These are phyloP conservation scores for Aspergillus coremiiformis DNA, from an alignment of 495 filamentous ascomycete genomes.

Conservation along the genomic window DNA sequence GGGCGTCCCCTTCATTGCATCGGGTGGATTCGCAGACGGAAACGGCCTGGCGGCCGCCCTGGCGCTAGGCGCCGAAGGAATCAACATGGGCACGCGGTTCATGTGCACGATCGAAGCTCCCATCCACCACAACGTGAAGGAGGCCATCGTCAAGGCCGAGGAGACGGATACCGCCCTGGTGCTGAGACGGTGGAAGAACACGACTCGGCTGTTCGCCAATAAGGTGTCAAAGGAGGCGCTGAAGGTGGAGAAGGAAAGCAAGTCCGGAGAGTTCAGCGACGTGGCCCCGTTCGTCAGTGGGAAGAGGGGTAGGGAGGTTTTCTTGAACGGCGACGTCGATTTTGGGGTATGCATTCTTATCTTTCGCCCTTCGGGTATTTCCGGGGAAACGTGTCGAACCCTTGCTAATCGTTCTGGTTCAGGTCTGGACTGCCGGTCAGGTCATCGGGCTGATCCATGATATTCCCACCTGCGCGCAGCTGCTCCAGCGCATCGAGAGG, in stretches of 20 bases:
- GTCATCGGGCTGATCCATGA: conserved; percentile 66
- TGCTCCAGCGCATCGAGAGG: conserved; percentile 54
- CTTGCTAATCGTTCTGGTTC: conserved; percentile 7
- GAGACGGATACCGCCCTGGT: conserved; percentile 90
- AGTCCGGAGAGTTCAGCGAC: conserved; percentile 83
- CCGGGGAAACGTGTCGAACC: neutral
- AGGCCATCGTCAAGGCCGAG: conserved; percentile 77
- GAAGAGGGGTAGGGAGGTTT: conserved; percentile 85
- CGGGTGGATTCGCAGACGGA: conserved; percentile 91
- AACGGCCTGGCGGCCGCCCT: conserved; percentile 91
- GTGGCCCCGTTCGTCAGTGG: conserved; percentile 86
- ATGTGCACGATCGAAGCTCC: conserved; percentile 90
- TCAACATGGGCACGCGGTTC: conserved; percentile 93
- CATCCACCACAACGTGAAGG: conserved; percentile 88
- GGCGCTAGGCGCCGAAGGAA: conserved; percentile 81
- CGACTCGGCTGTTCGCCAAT: conserved; percentile 78
- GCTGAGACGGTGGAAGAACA: conserved; percentile 89
- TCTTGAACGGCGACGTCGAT: conserved; percentile 84
- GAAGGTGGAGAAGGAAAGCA: conserved; percentile 78
- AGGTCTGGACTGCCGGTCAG: conserved; percentile 67
- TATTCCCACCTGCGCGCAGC: conserved; percentile 54
- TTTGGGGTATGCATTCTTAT: conserved; percentile 56
- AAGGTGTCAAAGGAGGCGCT: conserved; percentile 74
- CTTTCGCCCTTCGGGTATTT: neutral
- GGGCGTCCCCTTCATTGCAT: conserved; percentile 86